phyloP scores from a whole-genome alignment of 2,329 filamentous ascomycete genomes.

The Emmonsiellopsis sp. region DNA sequence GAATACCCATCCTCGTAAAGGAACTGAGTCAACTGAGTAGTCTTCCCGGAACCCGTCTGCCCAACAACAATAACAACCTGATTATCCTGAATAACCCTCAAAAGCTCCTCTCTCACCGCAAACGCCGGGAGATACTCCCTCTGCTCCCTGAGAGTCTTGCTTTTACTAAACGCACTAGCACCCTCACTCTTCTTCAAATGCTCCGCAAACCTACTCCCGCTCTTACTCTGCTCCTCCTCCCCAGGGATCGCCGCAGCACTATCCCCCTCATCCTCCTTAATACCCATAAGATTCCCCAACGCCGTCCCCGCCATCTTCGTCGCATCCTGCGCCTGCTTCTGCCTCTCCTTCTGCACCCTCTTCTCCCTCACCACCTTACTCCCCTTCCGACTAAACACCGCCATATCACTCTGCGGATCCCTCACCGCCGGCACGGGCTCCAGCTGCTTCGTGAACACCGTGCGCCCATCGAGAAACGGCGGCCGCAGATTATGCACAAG shows the following conservation, averaged over 20 bases:
- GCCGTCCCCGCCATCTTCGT: constrained; percentile 88
- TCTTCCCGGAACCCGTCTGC: constrained; percentile 95
- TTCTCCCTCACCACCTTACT: constrained; percentile 87
- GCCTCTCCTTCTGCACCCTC: constrained; percentile 82
- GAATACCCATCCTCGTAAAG: constrained; percentile 92
- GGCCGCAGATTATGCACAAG: constrained; percentile 89
- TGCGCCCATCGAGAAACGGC: constrained; percentile 89
- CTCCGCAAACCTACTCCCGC: constrained; percentile 71
- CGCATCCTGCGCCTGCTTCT: constrained; percentile 88
- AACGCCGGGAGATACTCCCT: constrained; percentile 91
- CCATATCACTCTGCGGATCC: constrained; percentile 96
- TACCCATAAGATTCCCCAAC: constrained; percentile 87
- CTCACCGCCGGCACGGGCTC: constrained; percentile 89
- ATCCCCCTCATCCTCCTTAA: constrained; percentile 82
- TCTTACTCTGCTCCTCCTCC: constrained; percentile 55
- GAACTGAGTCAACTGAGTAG: constrained; percentile 94
- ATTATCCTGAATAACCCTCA: constrained; percentile 89
- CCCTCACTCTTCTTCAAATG: constrained; percentile 82
- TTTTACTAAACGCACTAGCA: constrained; percentile 86
- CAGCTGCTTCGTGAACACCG: constrained; percentile 92
- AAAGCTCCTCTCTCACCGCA: constrained; percentile 84
- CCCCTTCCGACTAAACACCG: constrained; percentile 91
- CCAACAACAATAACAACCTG: constrained; percentile 95
- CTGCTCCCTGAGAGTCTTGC: constrained; percentile 82
- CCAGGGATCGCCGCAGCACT: constrained; percentile 70